These are phyloP conservation scores for Cladosporium oxysporum DNA, from an alignment of 2,329 filamentous ascomycete species.

Conservation along the genomic window DNA sequence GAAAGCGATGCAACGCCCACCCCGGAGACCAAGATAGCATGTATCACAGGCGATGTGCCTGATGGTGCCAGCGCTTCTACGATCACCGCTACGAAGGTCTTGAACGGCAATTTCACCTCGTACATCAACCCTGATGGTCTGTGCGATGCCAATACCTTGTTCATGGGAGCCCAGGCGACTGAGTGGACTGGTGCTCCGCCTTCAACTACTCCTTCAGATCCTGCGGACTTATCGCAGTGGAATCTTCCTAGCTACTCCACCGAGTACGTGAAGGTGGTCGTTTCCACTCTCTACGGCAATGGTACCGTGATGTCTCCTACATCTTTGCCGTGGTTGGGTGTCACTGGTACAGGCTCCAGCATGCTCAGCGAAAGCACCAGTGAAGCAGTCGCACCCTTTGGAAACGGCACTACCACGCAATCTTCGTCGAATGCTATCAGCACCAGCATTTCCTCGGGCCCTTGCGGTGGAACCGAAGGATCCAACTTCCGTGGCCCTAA, in stretches of 20 bases:
- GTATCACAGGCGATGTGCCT: slow-evolving; percentile 11
- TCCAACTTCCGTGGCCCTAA: not conserved
- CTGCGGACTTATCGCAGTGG: not conserved
- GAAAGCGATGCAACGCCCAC: not conserved
- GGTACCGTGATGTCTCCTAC: not conserved
- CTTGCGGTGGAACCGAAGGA: slow-evolving; percentile 5
- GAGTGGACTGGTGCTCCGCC: not conserved
- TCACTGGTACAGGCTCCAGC: not conserved
- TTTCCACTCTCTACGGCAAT: not conserved
- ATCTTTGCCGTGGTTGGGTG: not conserved
- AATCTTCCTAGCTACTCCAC: not conserved
- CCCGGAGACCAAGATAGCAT: not conserved
- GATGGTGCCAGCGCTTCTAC: slow-evolving; percentile 4
- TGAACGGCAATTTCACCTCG: not conserved
- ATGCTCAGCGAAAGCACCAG: not conserved
- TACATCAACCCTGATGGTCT: slow-evolving; percentile 14
- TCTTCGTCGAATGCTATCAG: not conserved
- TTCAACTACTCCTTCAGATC: not conserved
- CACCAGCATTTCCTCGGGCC: not conserved
- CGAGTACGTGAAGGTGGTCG: not conserved
- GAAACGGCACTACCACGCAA: not conserved
- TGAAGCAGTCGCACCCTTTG: not conserved
- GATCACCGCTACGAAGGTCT: slow-evolving; percentile 14
- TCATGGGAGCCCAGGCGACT: not conserved
- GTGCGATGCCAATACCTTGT: slow-evolving; percentile 19